Percentiles rank a stretch among this genome's conserved stretches.
Evolutionary conservation across 805 yeast species (phyloP).

Genomic region (Wickerhamomyces pijperi): DNA sequence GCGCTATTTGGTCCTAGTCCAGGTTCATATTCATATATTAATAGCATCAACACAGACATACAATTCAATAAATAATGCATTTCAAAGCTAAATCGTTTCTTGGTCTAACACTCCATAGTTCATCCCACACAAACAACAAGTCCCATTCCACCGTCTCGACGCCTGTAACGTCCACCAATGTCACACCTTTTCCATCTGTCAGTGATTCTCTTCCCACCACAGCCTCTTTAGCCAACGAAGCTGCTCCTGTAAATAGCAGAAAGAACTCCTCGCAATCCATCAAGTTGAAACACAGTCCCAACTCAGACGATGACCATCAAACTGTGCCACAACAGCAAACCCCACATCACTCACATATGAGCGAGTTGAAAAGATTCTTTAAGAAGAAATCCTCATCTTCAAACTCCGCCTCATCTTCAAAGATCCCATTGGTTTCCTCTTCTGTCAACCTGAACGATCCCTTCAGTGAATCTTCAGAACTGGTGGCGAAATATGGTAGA

Average conservation of each 20-base stretch:
- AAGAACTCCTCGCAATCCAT: not conserved
- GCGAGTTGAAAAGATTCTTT: conserved; percentile 16
- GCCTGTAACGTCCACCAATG: not conserved
- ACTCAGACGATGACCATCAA: not conserved
- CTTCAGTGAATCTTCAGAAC: conserved; percentile 37
- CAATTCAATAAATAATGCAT: too few species aligned
- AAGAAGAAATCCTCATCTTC: conserved; percentile 12
- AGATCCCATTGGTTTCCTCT: conserved; percentile 1
- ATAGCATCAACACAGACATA: too few species aligned
- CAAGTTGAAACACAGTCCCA: not conserved
- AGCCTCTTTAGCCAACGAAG: not conserved
- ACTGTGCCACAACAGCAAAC: not conserved
- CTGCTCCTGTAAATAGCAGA: not conserved
- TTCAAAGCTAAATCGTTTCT: not conserved
- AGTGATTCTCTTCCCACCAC: not conserved
- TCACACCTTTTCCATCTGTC: not conserved
- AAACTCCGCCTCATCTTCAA: conserved; percentile 12
- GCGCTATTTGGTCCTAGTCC: too few species aligned
- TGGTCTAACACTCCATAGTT: not conserved
- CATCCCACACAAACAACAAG: not conserved
- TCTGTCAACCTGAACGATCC: conserved; percentile 7
- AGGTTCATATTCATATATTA: too few species aligned
- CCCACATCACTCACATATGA: not conserved
- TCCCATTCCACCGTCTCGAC: not conserved
- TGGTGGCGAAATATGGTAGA: conserved; percentile 56